Evolutionary conservation across 345 rosid species (phyloP).

Genomic region (Nasturtium officinale): DNA sequence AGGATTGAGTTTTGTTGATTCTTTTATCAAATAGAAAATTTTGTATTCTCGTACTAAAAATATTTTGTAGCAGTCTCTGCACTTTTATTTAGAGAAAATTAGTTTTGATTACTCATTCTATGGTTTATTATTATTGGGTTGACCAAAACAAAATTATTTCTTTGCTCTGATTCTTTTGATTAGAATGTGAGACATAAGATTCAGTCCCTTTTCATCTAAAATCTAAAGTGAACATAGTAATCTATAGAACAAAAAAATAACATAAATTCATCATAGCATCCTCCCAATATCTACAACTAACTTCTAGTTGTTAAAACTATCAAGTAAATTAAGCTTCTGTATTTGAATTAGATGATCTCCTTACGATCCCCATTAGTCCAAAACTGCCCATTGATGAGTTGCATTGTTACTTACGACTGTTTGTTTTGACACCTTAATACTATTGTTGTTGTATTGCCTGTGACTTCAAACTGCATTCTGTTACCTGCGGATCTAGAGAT

Average conservation of each 20-base stretch:
- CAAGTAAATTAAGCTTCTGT: neutral
- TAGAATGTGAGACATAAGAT: too few relatives aligned
- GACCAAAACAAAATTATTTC: neutral
- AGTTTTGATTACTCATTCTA: neutral
- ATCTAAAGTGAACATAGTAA: neutral
- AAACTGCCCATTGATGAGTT: neutral
- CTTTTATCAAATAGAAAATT: neutral
- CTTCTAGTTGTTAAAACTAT: constrained; percentile 12
- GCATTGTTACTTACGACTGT: constrained; percentile 32
- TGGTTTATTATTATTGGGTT: neutral
- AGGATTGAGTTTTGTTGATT: neutral
- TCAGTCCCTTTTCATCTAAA: too few relatives aligned
- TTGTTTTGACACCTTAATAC: constrained; percentile 40
- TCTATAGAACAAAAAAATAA: neutral
- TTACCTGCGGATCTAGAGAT: constrained; percentile 51
- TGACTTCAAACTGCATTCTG: constrained; percentile 66
- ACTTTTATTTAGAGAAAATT: neutral
- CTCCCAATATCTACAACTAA: constrained; percentile 3
- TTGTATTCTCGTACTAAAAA: neutral
- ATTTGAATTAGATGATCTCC: constrained; percentile 1
- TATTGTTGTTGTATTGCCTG: constrained; percentile 56
- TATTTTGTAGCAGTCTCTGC: neutral
- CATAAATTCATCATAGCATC: neutral
- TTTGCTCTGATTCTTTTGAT: neutral
- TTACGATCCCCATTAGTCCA: neutral